These are phyloP conservation scores for Ambispora gerdemannii DNA, from an alignment of 192 early-diverging fungal species.

Conservation along the genomic window DNA sequence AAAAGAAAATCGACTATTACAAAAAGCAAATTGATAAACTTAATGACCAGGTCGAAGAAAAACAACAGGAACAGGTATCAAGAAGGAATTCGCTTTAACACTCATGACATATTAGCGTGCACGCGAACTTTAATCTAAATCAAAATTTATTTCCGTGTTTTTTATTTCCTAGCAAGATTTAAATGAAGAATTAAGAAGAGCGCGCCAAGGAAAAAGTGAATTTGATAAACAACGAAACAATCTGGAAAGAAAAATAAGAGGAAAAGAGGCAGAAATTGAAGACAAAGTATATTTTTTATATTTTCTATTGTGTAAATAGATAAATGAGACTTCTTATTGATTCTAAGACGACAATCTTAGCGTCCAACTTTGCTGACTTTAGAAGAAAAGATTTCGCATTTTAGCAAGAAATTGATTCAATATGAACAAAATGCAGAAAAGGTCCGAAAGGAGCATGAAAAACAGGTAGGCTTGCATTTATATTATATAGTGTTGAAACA, in stretches of 20 bases:
- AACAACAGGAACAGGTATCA: constrained; percentile 47
- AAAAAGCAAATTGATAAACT: constrained; percentile 58
- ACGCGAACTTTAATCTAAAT: too few species aligned
- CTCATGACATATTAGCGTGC: too few species aligned
- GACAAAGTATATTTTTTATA: constrained; percentile 38
- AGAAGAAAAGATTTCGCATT: constrained; percentile 73
- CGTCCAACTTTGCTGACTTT: constrained; percentile 60
- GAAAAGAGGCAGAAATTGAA: constrained; percentile 70
- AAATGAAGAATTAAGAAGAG: constrained; percentile 58
- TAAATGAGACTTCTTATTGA: background rate
- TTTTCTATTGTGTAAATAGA: background rate
- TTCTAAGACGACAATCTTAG: constrained; percentile 33
- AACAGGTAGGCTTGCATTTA: constrained; percentile 42
- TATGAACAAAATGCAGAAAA: constrained; percentile 57
- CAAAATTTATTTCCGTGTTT: background rate
- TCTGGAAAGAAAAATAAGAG: constrained; percentile 71
- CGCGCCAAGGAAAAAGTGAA: constrained; percentile 71
- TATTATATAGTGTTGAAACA: too few species aligned
- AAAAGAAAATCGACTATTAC: constrained; percentile 59
- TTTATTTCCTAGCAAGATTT: constrained; percentile 34
- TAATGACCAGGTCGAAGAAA: constrained; percentile 41
- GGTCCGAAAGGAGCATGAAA: constrained; percentile 49
- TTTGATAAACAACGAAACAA: constrained; percentile 68
- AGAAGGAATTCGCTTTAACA: background rate
- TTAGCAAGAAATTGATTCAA: constrained; percentile 61